Percentiles rank a stretch among this genome's conserved stretches.
Evolutionary conservation across 371 early-diverging fungal species (phyloP).

Genomic region (Mortierella sp.): DNA sequence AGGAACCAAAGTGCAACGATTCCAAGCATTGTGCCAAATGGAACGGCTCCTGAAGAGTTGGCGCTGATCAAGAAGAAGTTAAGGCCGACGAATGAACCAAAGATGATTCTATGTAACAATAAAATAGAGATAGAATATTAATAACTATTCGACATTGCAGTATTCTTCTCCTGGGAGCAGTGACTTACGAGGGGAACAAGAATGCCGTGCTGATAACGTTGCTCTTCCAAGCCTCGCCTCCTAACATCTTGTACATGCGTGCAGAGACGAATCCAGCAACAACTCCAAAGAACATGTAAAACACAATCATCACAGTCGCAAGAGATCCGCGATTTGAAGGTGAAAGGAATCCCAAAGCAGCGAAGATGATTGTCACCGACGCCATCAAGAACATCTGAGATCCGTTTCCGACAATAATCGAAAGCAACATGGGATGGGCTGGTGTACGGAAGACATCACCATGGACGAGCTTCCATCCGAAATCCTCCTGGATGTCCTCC

Average conservation of each 20-base stretch:
- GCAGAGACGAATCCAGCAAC: slow-evolving; percentile 92
- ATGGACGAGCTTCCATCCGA: slow-evolving; percentile 93
- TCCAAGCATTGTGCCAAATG: slow-evolving; percentile 90
- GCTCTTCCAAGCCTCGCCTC: slow-evolving; percentile 88
- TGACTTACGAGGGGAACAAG: slow-evolving; percentile 84
- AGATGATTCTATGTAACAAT: slow-evolving; percentile 62
- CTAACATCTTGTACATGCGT: slow-evolving; percentile 93
- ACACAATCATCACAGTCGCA: slow-evolving; percentile 88
- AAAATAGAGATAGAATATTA: not conserved
- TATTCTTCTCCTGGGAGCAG: not conserved
- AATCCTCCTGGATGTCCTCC: slow-evolving; percentile 92
- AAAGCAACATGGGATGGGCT: slow-evolving; percentile 78
- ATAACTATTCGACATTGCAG: no score
- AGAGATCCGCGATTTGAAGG: slow-evolving; percentile 96
- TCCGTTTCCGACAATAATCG: slow-evolving; percentile 93
- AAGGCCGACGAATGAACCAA: slow-evolving; percentile 78
- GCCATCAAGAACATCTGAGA: slow-evolving; percentile 92
- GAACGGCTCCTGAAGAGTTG: slow-evolving; percentile 94
- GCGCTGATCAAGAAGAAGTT: slow-evolving; percentile 92
- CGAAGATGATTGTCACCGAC: slow-evolving; percentile 85
- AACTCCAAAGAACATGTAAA: slow-evolving; percentile 89
- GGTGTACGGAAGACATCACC: slow-evolving; percentile 95
- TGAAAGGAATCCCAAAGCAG: slow-evolving; percentile 96
- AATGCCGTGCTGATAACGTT: slow-evolving; percentile 89
- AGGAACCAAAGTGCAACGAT: slow-evolving; percentile 90